Evolutionary conservation across 202 grass and related monocot genomes (phyloP), one percentile per base, ranked within the genome.

Genomic region (Elaeis oleifera): DNA sequence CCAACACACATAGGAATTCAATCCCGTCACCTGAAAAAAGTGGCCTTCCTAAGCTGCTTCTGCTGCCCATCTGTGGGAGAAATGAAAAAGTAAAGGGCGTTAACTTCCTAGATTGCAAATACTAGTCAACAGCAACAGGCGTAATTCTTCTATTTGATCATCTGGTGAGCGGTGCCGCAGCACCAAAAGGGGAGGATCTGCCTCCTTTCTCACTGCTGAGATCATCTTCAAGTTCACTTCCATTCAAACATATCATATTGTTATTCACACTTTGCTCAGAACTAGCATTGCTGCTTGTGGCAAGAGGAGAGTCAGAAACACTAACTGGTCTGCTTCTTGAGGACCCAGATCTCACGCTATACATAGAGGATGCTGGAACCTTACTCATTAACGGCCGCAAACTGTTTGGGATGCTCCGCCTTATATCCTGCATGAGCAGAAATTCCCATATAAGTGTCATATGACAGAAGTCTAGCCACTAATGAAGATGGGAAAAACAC

Each of bases 261-360:
- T 90, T 90, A 74, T 89, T 89, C 54, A 92, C 88, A 6, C 88
- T 97, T 3, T 81, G 84, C 54, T 92, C 94, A 0, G 94, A 92
- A 74, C 94, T 97, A 32, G 94, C 82, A 26, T 89, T 92, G 88
- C 94, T 97, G 76, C 88, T 92, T 31, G 85, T 97, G 51, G 85
- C 88, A 0, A 89, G 82, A 74, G 92, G 92, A 8, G 94, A 97
- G 57, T 92, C 94, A 0, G 77, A 92, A 64, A 86, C 59, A 29
- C 88, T 89, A 14, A 86, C 51, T 2, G 57, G 74, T 49, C 85
- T 85, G 66, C 88, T 76, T 62, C 94, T 80, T 28, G 94, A 79
- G 27, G 85, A 81, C 6, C 84, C 84, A 23, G 88, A 89, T 54
- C 82, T 77, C 48, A 75, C 82, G 6, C 92, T 96, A 71, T 88